phyloP scores from a whole-genome alignment of 306 rosid species.

The Rosa lucieae region DNA sequence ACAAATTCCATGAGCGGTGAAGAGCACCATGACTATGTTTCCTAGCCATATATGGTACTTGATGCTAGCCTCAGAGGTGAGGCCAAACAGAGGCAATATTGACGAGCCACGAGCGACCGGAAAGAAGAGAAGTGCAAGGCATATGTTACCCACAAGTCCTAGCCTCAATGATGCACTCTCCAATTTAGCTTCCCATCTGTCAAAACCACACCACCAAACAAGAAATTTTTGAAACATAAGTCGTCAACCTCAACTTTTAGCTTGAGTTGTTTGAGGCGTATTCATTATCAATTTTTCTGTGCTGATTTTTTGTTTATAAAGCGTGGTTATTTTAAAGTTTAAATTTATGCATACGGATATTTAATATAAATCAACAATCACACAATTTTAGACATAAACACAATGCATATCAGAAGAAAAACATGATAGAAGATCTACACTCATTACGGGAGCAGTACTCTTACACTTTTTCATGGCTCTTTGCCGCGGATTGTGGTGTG shows the following conservation, averaged over 20 bases:
- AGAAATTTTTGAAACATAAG: not conserved
- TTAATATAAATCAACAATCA: too few relatives aligned
- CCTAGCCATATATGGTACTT: constrained; percentile 89
- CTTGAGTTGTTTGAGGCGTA: not conserved
- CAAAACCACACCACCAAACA: constrained; percentile 15
- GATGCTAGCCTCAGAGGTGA: constrained; percentile 67
- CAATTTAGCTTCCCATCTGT: constrained; percentile 67
- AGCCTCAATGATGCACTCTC: constrained; percentile 34
- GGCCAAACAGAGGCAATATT: constrained; percentile 60
- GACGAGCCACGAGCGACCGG: constrained; percentile 86
- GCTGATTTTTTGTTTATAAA: too few relatives aligned
- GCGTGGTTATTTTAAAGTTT: too few relatives aligned
- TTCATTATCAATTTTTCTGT: too few relatives aligned
- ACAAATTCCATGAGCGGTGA: constrained; percentile 68
- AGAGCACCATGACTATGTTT: constrained; percentile 50
- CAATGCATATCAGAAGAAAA: too few relatives aligned
- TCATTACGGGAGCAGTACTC: not conserved
- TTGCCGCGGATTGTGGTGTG: constrained; percentile 41
- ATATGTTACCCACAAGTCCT: constrained; percentile 58
- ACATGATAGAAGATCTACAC: not conserved
- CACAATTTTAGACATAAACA: too few relatives aligned
- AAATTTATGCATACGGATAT: too few relatives aligned
- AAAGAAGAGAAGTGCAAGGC: constrained; percentile 58
- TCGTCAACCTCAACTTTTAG: not conserved
- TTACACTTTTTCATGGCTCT: constrained; percentile 48